phyloP scores from a whole-genome alignment of 2,329 filamentous ascomycete species.

The Fusarium sp. region DNA sequence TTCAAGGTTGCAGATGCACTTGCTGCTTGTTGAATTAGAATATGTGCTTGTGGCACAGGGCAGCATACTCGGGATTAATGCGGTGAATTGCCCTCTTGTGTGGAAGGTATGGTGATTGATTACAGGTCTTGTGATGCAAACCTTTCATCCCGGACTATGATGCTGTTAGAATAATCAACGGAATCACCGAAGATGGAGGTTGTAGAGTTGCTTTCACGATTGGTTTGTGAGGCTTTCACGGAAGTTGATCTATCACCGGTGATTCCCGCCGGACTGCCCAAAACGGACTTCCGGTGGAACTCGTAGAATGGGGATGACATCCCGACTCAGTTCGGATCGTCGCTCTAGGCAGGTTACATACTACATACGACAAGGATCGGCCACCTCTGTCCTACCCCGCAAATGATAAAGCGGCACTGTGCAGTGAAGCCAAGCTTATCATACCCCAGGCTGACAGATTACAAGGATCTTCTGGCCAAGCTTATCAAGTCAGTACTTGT shows the following conservation, averaged over 20 bases:
- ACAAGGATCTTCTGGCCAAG: too few species aligned
- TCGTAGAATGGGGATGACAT: background rate
- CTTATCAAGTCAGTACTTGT: too few species aligned
- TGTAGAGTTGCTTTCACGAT: background rate
- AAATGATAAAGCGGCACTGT: background rate
- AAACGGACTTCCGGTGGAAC: constrained; percentile 5
- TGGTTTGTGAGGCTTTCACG: background rate
- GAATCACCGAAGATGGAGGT: too few species aligned
- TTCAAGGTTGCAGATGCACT: constrained; percentile 13
- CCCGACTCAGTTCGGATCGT: constrained; percentile 6
- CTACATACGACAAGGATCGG: too few species aligned
- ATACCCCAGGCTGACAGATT: background rate
- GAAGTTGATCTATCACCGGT: constrained; percentile 12
- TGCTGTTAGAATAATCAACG: too few species aligned
- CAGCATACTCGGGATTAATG: constrained; percentile 15
- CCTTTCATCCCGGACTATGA: rapidly evolving
- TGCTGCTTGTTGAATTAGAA: constrained; percentile 27
- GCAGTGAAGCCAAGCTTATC: background rate
- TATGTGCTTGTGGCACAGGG: constrained; percentile 24
- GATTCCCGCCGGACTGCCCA: constrained; percentile 2
- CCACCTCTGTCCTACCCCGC: background rate
- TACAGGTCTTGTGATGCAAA: background rate
- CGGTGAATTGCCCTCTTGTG: constrained; percentile 2
- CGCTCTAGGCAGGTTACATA: constrained; percentile 10
- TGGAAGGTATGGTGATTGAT: constrained; percentile 13